A percentile compares a stretch with the other conserved stretches of the same genome.
Conservation (phyloP, 2,329 filamentous ascomycete species). For the Phialophora expanda region DNA sequence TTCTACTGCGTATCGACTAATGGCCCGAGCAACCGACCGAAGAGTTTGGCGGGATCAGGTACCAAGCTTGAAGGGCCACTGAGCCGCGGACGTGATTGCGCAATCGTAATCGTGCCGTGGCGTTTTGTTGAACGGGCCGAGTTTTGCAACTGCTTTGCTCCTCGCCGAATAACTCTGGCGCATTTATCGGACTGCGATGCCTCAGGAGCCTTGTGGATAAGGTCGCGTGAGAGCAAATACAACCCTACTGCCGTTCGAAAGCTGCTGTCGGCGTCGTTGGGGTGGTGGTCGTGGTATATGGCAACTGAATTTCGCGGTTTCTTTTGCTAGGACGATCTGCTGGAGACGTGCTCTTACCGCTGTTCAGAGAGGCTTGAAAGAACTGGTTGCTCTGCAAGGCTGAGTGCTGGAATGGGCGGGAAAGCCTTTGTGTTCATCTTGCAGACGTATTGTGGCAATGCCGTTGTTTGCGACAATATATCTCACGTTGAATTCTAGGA, state of each 20-base stretch:
- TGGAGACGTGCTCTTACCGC: background rate
- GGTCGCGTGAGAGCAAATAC: background rate
- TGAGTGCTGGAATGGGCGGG: background rate
- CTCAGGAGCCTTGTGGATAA: background rate
- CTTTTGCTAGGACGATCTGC: background rate
- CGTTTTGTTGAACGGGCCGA: background rate
- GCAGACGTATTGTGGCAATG: background rate
- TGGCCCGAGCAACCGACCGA: background rate
- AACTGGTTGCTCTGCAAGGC: background rate
- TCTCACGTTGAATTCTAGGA: constrained; percentile 7
- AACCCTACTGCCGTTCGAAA: background rate
- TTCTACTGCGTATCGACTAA: background rate
- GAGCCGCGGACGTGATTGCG: background rate
- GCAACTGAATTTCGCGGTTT: background rate
- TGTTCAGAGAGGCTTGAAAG: background rate
- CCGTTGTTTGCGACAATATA: background rate
- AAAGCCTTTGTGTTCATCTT: background rate
- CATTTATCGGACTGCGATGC: background rate
- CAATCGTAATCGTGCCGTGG: background rate
- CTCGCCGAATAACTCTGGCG: background rate
- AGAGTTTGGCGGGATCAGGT: background rate
- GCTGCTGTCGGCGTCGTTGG: background rate
- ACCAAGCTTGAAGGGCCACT: background rate
- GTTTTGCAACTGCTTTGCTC: background rate
- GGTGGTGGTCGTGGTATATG: background rate